phyloP scores from a whole-genome alignment of 1,284 basidiomycete genomes.

The Sporisorium graminicola region DNA sequence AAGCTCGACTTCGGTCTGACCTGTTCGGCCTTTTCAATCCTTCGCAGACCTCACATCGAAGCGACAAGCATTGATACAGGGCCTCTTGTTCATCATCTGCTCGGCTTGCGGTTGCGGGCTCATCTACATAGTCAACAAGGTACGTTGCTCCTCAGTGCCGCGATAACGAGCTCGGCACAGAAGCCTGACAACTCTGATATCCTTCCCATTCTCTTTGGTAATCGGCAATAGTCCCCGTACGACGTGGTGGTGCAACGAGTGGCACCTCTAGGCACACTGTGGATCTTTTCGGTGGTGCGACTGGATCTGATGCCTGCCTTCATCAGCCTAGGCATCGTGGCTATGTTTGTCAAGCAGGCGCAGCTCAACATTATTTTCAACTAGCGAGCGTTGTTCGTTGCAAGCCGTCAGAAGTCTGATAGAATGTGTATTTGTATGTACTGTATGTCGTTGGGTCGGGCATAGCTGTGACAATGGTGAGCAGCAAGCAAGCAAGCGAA shows the following conservation, averaged over 20 bases:
- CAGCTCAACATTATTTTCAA: constrained; percentile 41
- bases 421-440: background rate
- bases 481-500: background rate
- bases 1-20: background rate
- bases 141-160: constrained; percentile 15
- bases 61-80: constrained; percentile 47
- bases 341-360: constrained; percentile 41
- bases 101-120: constrained; percentile 51
- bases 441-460: too few relatives aligned
- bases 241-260: constrained; percentile 64
- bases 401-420: background rate
- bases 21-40: background rate
- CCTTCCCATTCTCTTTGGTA: background rate
- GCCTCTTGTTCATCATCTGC: constrained; percentile 42
- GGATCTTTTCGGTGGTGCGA: constrained; percentile 68
- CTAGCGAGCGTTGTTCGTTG: constrained; percentile 1
- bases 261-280: constrained; percentile 69
- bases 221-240: constrained; percentile 53
- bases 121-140: constrained; percentile 63
- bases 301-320: constrained; percentile 64
- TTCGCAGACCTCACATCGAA: constrained; percentile 42
- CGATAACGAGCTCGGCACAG: too few relatives aligned
- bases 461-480: too few relatives aligned
- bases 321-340: constrained; percentile 61
- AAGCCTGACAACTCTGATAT: background rate